Evolutionary conservation across 176 grass and related monocot genomes (phyloP).

Genomic region (Bromus sterilis): DNA sequence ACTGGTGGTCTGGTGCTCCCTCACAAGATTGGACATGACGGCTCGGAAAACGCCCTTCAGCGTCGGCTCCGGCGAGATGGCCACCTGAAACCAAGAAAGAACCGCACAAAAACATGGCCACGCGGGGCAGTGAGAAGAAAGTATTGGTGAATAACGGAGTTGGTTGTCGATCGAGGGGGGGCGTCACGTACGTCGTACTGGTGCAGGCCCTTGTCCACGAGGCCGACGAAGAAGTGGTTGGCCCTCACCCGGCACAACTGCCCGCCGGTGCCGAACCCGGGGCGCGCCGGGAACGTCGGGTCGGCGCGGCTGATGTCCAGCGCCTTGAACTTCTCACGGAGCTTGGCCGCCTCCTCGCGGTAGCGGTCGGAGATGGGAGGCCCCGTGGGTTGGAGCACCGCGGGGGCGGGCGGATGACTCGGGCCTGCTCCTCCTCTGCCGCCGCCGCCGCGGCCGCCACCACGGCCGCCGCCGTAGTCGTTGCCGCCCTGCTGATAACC

Average conservation of each 20-base stretch:
- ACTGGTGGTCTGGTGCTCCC: constrained; percentile 12
- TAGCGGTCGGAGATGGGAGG: neutral
- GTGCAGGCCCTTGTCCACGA: constrained; percentile 44
- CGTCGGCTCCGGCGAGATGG: constrained; percentile 26
- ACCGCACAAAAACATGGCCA: neutral
- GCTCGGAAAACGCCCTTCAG: constrained; percentile 10
- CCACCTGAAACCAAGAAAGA: constrained; percentile 30
- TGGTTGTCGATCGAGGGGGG: neutral
- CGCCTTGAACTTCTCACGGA: neutral
- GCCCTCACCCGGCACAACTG: constrained; percentile 17
- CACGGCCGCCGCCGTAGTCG: neutral
- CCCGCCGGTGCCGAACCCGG: constrained; percentile 11
- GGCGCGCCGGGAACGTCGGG: constrained; percentile 30
- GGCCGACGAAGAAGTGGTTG: constrained; percentile 63
- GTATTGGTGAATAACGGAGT: neutral
- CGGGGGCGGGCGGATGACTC: neutral
- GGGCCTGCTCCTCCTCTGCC: neutral
- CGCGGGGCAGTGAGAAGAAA: neutral
- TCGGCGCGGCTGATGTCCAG: constrained; percentile 8
- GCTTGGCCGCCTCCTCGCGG: neutral
- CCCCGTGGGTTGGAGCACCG: constrained; percentile 17
- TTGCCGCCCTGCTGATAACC: neutral
- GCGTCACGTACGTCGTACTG: constrained; percentile 61
- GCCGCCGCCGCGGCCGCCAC: neutral
- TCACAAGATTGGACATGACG: constrained; percentile 39